Base-by-base conservation (phyloP, 2,329 filamentous ascomycete genomes). In the Fusarium chuoi region DNA sequence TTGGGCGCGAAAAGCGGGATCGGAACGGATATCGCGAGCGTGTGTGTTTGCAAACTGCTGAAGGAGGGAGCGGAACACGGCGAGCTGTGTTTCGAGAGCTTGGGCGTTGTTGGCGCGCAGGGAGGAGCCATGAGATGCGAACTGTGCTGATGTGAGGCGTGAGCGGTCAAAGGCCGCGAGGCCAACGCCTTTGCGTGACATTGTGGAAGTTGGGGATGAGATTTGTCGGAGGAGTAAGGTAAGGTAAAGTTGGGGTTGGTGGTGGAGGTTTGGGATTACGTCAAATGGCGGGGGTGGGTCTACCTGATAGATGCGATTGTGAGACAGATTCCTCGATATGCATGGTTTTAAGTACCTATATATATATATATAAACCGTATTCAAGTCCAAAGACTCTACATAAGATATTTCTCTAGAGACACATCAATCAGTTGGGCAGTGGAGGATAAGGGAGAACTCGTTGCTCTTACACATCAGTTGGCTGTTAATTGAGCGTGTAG, bases 21-120 rank as follows among this genome's bases (percentile, higher is more conserved):
- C 95, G 6, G 95, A 97, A 73, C 96, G 95, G 68, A 99, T 99
- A 79, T 98, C 96, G 80, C 95, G 95, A 77, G 93, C 94, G 87
- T 99, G 96, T 56, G 96, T 97, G 79, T 96, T 89, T 49, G 95
- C 94, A 83, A 99, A 99, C 83, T 97, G 95, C 84, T 98, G 95
- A 11, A 99, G 90, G 17, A 98, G 89, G 24, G 94, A 96, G 80
- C 97, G 95, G 88, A 99, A 99, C 79, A 98, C 95, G 75, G 95
- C 92, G 71, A 99, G 92, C 82, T 99, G 96, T 42, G 95, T 97
- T 79, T 94, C 92, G 76, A 99, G 91, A 24, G 95, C 96, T 75
- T 92, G 90, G 54, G 94, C 91, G 83, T 98, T 96, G 77, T 91
- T 91, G 65, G 89, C 93, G 73, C 95, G 94, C n/a, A 99, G 91